A percentile compares a stretch with the other conserved stretches of the same genome.
These are phyloP conservation scores for Colletotrichum sp. DNA, from an alignment of 2,329 filamentous ascomycete genomes.

Conservation along the genomic window DNA sequence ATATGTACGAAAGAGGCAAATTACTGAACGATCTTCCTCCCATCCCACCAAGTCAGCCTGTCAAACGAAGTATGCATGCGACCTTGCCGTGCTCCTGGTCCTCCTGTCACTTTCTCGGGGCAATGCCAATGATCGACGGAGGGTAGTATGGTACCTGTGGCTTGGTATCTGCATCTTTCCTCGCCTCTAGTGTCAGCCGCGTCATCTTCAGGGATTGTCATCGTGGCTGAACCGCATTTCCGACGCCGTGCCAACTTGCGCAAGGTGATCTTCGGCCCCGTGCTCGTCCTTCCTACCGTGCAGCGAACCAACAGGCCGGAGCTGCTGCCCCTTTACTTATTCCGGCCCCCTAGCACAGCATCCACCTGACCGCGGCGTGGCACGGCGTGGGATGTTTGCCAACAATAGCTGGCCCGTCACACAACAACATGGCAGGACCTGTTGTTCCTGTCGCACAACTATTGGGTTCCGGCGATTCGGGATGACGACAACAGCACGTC, in stretches of 20 bases:
- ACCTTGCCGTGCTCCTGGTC: background rate
- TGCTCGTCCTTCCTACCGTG: background rate
- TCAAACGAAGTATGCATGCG: background rate
- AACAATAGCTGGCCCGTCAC: background rate
- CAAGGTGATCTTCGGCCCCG: background rate
- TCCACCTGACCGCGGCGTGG: background rate
- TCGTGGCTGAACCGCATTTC: background rate
- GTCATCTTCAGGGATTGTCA: background rate
- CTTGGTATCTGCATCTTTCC: background rate
- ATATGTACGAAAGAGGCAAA: background rate
- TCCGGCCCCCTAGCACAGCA: background rate
- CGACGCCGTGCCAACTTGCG: background rate
- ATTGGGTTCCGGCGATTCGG: background rate
- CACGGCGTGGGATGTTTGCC: background rate
- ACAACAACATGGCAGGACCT: background rate
- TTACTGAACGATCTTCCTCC: background rate
- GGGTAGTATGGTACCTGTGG: background rate
- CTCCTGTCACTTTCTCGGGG: background rate
- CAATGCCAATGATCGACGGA: background rate
- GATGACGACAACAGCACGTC: constrained; percentile 7
- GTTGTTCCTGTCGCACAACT: background rate
- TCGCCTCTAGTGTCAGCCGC: background rate
- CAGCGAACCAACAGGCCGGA: background rate
- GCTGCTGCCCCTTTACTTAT: background rate
- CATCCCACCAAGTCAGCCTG: background rate